Evolutionary conservation across 139 green algal genomes (phyloP), one percentile per base, ranked within the genome.

Genomic region (Haematococcus lacustris): DNA sequence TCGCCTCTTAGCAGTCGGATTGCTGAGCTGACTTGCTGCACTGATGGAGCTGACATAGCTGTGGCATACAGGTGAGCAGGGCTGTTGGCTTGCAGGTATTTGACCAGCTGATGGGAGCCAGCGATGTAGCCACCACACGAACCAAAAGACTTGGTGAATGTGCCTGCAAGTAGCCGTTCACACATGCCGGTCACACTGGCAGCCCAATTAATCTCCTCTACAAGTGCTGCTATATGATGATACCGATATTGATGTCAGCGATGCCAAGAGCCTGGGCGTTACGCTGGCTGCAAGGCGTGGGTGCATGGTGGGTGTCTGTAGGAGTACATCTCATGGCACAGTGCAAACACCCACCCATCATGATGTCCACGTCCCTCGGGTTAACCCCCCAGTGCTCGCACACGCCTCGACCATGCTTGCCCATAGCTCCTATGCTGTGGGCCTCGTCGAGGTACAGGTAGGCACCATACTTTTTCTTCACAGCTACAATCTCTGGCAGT

Each of bases 371-470:
- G 72, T 97, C 90, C 0, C 57, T 60, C 1, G 92, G 79, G 82
- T 95, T 82, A 51, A 99, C 94, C 9, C 96, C 94, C 28, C 80
- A 78, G 34, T 96, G 83, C 83, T 99, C 96, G 67, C 86, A 96
- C 13, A 90, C 82, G 61, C 94, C 95, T 3, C 85, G 73, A 5
- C 93, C 93, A 13, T 80, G 86, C 4, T 69, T 23, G 13, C 96
- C 96, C 71, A 98, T 79, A 1, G 94, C 94, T 25, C 96, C 96
- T 28, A 99, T 97, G 80, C 78, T 91, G 86, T 99, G 96, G n/a
- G 96, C 96, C 85, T 99, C 96, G 66, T 99, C 96, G n/a, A 99
- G 80, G 80, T 94, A 99, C 25, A 98, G 68, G 81, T 99, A 99
- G 0, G 91, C 92, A 73, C 77, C 83, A 83, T 98, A 97, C 83